phyloP scores from a whole-genome alignment of 1,284 basidiomycete genomes.

The Leccinum idahoense region DNA sequence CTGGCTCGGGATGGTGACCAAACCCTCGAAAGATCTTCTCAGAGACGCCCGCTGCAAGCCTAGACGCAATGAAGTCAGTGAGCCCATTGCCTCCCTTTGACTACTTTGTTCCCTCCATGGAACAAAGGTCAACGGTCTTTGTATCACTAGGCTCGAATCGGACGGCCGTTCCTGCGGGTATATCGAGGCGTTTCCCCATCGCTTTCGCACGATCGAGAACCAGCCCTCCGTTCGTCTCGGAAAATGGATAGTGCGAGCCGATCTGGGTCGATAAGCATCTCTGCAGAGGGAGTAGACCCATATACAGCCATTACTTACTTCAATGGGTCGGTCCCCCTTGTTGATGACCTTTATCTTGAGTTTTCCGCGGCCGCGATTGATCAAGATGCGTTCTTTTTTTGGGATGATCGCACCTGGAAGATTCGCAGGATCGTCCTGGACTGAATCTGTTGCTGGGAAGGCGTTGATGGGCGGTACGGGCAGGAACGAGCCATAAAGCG shows the following conservation, averaged over 20 bases:
- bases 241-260: conserved; percentile 92
- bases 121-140: conserved; percentile 76
- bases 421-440: conserved; percentile 46
- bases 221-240: conserved; percentile 83
- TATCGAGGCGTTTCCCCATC: conserved; percentile 86
- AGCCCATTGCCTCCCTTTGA: conserved; percentile 80
- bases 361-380: conserved; percentile 72
- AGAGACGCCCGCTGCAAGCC: conserved; percentile 17
- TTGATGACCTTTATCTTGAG: conserved; percentile 81
- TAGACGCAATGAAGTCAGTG: conserved; percentile 44
- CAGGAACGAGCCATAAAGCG: conserved; percentile 88
- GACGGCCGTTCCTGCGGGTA: conserved; percentile 90
- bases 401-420: conserved; percentile 75
- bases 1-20: conserved; percentile 57
- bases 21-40: conserved; percentile 42
- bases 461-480: conserved; percentile 59
- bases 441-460: conserved; percentile 55
- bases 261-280: conserved; percentile 41
- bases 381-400: conserved; percentile 60
- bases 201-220: conserved; percentile 79
- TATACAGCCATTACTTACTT: conserved; percentile 45
- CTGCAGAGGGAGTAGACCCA: neutral
- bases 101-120: conserved; percentile 61
- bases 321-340: conserved; percentile 91
- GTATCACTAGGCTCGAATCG: conserved; percentile 95